Evolutionary conservation across 768 basidiomycete genomes (phyloP).

Genomic region (Neoboletus subvelutipes): DNA sequence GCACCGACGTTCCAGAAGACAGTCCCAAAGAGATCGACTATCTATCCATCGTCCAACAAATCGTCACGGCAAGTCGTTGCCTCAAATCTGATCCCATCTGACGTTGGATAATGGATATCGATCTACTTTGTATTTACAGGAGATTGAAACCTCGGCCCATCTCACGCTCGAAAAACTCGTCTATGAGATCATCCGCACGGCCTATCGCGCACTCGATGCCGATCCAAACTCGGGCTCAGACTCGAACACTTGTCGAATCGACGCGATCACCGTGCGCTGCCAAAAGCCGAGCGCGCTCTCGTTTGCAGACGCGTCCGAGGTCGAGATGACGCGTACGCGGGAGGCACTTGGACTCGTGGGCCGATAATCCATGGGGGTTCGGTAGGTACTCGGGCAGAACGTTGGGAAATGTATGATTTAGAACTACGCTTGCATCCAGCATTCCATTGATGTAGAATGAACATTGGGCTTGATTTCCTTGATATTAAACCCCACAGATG

Average conservation of each 20-base stretch:
- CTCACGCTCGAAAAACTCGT: constrained; percentile 25
- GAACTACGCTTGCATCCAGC: neutral
- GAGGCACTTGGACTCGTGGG: neutral
- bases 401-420: neutral
- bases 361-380: no score
- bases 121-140: constrained; percentile 3
- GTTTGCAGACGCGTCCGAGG: constrained; percentile 62
- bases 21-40: constrained; percentile 33
- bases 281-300: constrained; percentile 73
- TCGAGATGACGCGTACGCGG: constrained; percentile 52
- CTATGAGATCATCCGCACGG: constrained; percentile 48
- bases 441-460: no score
- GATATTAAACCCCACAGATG: no score
- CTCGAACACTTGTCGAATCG: constrained; percentile 28
- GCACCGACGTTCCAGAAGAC: neutral
- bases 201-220: constrained; percentile 60
- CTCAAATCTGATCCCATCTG: neutral
- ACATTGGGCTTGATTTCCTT: no score
- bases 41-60: constrained; percentile 32
- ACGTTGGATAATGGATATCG: no score
- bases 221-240: neutral
- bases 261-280: constrained; percentile 49
- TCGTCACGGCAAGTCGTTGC: constrained; percentile 25
- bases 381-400: neutral
- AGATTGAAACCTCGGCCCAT: constrained; percentile 9